These are phyloP conservation scores for Acanthamoeba sp. DNA, from an alignment of 208 protist genomes.

Conservation along the genomic window DNA sequence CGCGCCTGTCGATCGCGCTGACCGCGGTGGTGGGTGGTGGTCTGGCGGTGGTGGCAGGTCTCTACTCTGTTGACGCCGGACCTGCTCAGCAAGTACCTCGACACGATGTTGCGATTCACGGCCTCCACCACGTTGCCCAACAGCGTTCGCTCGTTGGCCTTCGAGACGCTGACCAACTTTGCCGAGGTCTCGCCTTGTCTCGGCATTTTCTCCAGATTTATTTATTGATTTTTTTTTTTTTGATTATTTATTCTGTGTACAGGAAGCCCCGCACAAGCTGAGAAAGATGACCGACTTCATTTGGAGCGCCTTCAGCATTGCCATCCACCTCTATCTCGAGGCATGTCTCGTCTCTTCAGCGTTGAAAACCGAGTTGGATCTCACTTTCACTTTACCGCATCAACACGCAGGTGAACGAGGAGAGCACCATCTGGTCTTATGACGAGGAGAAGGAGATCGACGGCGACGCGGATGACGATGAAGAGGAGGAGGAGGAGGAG, in stretches of 20 bases:
- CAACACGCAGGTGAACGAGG: constrained; percentile 36
- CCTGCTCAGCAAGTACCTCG: neutral
- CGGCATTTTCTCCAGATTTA: neutral
- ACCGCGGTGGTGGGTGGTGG: too few relatives aligned
- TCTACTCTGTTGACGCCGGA: neutral
- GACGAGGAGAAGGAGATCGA: constrained; percentile 17
- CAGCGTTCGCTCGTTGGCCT: constrained; percentile 2
- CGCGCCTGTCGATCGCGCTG: neutral
- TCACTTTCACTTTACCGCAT: too few relatives aligned
- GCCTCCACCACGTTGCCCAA: neutral
- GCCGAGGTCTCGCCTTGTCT: neutral
- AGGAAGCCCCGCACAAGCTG: neutral
- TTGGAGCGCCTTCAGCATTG: neutral
- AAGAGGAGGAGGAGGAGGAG: neutral
- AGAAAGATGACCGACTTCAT: constrained; percentile 19
- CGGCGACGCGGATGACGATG: neutral
- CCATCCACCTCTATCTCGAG: constrained; percentile 32
- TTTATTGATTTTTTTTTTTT: neutral
- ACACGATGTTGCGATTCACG: neutral
- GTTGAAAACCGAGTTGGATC: too few relatives aligned
- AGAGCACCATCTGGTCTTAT: constrained; percentile 4
- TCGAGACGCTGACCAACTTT: neutral
- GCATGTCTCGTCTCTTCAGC: neutral
- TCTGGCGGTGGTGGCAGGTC: neutral
- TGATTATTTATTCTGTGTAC: neutral